Evolutionary conservation across 1,284 basidiomycete genomes (phyloP), one percentile per base, ranked within the genome.

Genomic region (Leccinum holopus): DNA sequence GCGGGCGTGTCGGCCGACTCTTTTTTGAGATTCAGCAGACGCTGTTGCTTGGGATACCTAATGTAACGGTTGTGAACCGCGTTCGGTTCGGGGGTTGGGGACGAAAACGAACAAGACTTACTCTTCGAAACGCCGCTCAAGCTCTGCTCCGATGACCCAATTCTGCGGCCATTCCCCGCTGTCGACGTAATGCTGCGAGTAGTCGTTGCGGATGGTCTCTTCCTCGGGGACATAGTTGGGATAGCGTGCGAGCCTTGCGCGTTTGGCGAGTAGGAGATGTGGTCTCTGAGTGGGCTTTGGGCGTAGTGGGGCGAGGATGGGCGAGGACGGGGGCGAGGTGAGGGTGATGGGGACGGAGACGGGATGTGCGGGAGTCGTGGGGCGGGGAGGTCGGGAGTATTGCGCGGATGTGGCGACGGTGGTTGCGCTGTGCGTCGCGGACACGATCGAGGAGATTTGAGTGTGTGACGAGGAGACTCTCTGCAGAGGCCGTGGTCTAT

Each of bases 171-270:
- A 93, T 67, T 93, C 89, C 8, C 95, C 95, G 2, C 90, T 85
- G 67, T 93, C 89, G 51, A 96, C 93, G n/a, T n/a, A n/a, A n/a
- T 28, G 28, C 75, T 92, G 89, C 1, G 91, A 93, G 72, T 97
- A 97, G 78, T 98, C 95, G 73, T 97, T 98, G 59, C 95, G 83
- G 55, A 99, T 90, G 0, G 94, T 97, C 73, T 98, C 94, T 73
- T 98, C 97, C 67, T 94, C 91, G 1, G 92, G 87, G 11, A 94
- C 83, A 68, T 95, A 95, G 71, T 94, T 94, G 51, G 71, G 69
- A 68, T 92, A 93, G 51, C 87, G 81, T 21, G 82, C 80, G 9
- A 84, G 77, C 8, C 90, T 82, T 0, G 90, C 89, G 7, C 85
- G 84, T 72, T 93, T 93, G 5, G 85, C 82, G 16, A 85, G 86